Percentiles rank a stretch among this genome's conserved stretches.
phyloP scores from a whole-genome alignment of 1,284 basidiomycete species.

The Cryptococcus sp. region DNA sequence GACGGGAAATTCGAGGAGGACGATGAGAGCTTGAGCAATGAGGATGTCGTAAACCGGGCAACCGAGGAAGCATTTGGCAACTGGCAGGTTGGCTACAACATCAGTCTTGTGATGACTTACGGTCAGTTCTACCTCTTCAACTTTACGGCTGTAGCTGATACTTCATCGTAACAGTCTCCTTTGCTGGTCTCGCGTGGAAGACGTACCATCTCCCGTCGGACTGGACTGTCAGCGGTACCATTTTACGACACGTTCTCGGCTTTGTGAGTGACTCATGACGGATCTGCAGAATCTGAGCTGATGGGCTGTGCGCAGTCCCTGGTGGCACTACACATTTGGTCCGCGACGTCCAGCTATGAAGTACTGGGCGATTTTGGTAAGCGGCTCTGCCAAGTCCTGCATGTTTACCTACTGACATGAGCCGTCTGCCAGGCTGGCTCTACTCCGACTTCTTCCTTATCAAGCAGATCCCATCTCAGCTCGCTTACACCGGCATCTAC shows the following conservation, averaged over 20 bases:
- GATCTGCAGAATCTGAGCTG: slow-evolving; percentile 8
- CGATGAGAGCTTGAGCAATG: slow-evolving; percentile 48
- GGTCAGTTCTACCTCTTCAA: slow-evolving; percentile 58
- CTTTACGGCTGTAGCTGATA: slow-evolving; percentile 16
- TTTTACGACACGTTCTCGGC: slow-evolving; percentile 85
- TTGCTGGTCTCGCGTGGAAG: slow-evolving; percentile 79
- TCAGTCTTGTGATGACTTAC: slow-evolving; percentile 93
- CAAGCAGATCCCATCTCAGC: slow-evolving; percentile 78
- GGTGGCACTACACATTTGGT: slow-evolving; percentile 87
- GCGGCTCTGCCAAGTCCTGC: neutral
- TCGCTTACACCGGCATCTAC: slow-evolving; percentile 97
- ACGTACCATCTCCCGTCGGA: slow-evolving; percentile 76
- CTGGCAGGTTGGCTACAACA: slow-evolving; percentile 92
- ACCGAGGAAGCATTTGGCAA: slow-evolving; percentile 89
- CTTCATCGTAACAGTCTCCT: slow-evolving; percentile 62
- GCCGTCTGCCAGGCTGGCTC: slow-evolving; percentile 72
- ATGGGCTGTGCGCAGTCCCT: slow-evolving; percentile 62
- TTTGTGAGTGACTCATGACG: slow-evolving; percentile 59
- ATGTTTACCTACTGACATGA: neutral
- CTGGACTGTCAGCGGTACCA: slow-evolving; percentile 87
- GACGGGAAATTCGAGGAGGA: slow-evolving; percentile 23
- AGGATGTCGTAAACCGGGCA: slow-evolving; percentile 63
- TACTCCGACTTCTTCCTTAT: slow-evolving; percentile 98
- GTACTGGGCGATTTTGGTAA: slow-evolving; percentile 88
- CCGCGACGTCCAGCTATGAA: slow-evolving; percentile 83